These are phyloP conservation scores for Myriangium duriaei DNA, from an alignment of 2,329 filamentous ascomycete genomes.

Conservation along the genomic window DNA sequence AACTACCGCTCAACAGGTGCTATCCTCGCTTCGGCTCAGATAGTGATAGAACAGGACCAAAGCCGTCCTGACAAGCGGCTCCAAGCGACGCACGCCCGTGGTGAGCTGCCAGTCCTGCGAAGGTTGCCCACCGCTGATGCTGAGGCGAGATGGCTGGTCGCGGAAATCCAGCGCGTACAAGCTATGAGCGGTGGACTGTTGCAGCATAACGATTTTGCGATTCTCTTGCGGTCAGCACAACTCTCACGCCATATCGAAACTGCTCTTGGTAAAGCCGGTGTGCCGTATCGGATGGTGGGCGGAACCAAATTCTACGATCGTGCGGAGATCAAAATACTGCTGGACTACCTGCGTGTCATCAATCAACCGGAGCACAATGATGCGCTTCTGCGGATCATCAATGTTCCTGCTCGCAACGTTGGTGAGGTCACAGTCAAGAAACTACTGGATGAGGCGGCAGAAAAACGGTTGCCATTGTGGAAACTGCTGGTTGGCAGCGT, in stretches of 20 bases:
- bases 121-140: conserved; percentile 54
- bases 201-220: conserved; percentile 64
- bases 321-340: conserved; percentile 69
- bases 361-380: conserved; percentile 80
- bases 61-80: conserved; percentile 68
- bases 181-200: conserved; percentile 63
- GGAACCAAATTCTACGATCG: conserved; percentile 88
- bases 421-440: conserved; percentile 66
- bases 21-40: conserved; percentile 67
- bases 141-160: conserved; percentile 81
- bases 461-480: conserved; percentile 60
- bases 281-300: conserved; percentile 86
- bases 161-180: conserved; percentile 61
- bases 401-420: conserved; percentile 67
- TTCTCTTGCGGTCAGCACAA: conserved; percentile 72
- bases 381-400: conserved; percentile 70
- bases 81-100: conserved; percentile 65
- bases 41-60: conserved; percentile 82
- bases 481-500: conserved; percentile 49
- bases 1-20: conserved; percentile 87
- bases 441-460: conserved; percentile 65
- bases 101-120: conserved; percentile 69
- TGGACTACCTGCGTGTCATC: conserved; percentile 81
- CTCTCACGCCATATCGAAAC: conserved; percentile 79
- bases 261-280: conserved; percentile 63